Evolutionary conservation across 1,284 basidiomycete species (phyloP).

Genomic region (Malassezia equina): DNA sequence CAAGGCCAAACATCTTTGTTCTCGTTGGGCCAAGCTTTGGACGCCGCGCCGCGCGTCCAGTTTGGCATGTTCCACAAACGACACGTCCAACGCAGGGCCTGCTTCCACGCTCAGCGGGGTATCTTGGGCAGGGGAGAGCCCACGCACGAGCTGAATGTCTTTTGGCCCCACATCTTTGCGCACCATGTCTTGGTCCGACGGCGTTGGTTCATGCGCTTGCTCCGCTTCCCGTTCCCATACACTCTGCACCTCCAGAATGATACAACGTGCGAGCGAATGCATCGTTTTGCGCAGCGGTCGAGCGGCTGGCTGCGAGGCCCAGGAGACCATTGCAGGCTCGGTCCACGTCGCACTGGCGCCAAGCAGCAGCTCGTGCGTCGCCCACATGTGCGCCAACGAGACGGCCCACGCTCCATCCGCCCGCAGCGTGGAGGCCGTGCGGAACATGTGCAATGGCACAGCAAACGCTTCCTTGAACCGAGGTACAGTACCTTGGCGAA

Average conservation of each 20-base stretch:
- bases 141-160: background rate
- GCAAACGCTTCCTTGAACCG: slow-evolving; percentile 7
- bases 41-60: background rate
- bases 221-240: slow-evolving; percentile 23
- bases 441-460: slow-evolving; percentile 1
- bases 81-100: slow-evolving; percentile 4
- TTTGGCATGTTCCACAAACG: slow-evolving; percentile 1
- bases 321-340: slow-evolving; percentile 11
- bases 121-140: background rate
- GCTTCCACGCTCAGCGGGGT: background rate
- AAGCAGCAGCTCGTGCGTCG: slow-evolving; percentile 22
- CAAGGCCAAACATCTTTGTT: background rate
- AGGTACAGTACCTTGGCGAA: background rate
- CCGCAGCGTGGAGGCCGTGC: background rate
- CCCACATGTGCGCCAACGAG: slow-evolving; percentile 18
- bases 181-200: background rate
- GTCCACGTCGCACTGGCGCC: slow-evolving; percentile 19
- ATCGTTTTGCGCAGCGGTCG: slow-evolving; percentile 23
- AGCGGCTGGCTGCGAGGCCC: background rate
- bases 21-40: background rate
- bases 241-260: slow-evolving; percentile 20
- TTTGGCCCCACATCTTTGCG: background rate
- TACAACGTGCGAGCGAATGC: slow-evolving; percentile 22
- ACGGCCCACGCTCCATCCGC: background rate
- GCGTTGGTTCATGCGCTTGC: slow-evolving; percentile 17